Base-by-base conservation (phyloP, 805 yeast species). In the Brettanomyces naardenensis region DNA sequence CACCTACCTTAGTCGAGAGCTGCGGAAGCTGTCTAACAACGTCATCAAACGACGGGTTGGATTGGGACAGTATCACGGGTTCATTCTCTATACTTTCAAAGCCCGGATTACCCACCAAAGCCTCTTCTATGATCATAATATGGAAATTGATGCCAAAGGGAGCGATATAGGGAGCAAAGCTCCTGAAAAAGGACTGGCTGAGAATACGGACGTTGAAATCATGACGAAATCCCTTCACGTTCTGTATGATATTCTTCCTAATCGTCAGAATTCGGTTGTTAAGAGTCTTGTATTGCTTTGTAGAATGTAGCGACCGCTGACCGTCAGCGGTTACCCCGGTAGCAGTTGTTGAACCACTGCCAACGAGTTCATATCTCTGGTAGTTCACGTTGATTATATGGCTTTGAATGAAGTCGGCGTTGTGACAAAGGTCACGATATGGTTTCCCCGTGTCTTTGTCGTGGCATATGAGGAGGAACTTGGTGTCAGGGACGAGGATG, bases 401-500 rank as follows among this genome's bases (percentile, higher is more conserved):
- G 2, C 83, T 71, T 33, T 68, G 68, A 6, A 81, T 61, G 52
- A 81, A 82, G 19, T 77, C 83, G 25, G 71, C 73, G 28, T 64
- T 66, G 35, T 70, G 70, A 52, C 85, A 78, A 11, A 75, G 54
- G 2, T 78, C 84, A 3, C 51, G 53, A 38, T 75, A 65, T 3
- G 66, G 51, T 2, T 54, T 37, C 7, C 66, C 61, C 0, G 70
- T 41, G 15, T 58, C 65, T 10, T 42, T 38, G 37, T 73, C 78
- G 14, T 50, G 53, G 41, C 56, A 62, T 36, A 65, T 54, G 32
- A 60, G 49, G 9, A 82, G 59, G 3, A 69, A 56, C 20, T 58
- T 52, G 1, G 80, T 60, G 4, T 76, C 73, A 0, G 95, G 95
- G 1, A 80, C 76, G n/a, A 84, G 52, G 11, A 84, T 52, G 2